Conservation (phyloP, 2,329 filamentous ascomycete species). For the Geoglossum cookeanum region DNA sequence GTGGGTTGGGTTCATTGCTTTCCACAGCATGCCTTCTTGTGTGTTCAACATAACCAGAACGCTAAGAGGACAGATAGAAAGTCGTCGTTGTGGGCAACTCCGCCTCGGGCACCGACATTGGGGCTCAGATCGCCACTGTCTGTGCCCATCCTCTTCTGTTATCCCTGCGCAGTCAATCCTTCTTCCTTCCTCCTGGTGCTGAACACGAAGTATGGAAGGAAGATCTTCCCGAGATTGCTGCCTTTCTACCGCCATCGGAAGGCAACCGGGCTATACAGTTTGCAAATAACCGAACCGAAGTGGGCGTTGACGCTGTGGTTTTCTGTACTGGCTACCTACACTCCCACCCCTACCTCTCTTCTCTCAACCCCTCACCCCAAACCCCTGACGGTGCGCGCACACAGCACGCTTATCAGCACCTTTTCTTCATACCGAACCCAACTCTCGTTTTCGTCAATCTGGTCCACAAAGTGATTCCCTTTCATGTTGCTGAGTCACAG, state of each 20-base stretch:
- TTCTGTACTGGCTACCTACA: conserved; percentile 17
- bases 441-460: conserved; percentile 19
- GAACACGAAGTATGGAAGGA: conserved; percentile 9
- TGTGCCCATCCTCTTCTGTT: conserved; percentile 10
- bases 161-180: conserved; percentile 1
- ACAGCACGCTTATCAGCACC: conserved; percentile 19
- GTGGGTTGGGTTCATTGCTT: not conserved
- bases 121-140: conserved; percentile 13
- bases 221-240: conserved; percentile 17
- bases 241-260: conserved; percentile 13
- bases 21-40: not conserved
- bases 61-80: conserved; percentile 12
- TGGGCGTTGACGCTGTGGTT: conserved; percentile 14
- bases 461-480: conserved; percentile 19
- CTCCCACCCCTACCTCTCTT: conserved; percentile 15
- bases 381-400: conserved; percentile 18
- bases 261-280: conserved; percentile 13
- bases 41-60: not conserved
- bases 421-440: conserved; percentile 19
- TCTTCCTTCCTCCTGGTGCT: not conserved
- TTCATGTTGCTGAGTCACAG: conserved; percentile 17
- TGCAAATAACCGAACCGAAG: conserved; percentile 9
- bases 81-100: conserved; percentile 16
- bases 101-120: conserved; percentile 16
- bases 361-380: conserved; percentile 8